Evolutionary conservation across 148 eudicot species (phyloP).

Genomic region (Rheum nobile): DNA sequence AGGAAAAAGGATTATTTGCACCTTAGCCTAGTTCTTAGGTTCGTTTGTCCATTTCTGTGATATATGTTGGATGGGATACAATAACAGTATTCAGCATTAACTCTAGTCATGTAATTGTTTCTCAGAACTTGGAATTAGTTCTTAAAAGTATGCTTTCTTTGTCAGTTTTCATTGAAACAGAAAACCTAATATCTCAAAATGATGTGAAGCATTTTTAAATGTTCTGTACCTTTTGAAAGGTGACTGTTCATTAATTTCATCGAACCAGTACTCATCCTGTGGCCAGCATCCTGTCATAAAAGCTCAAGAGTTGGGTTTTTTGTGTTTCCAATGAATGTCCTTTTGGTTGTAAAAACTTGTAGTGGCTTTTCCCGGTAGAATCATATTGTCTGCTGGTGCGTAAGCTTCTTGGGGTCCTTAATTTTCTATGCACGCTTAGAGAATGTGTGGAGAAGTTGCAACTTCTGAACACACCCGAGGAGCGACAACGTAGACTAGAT

Average conservation of each 20-base stretch:
- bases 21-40: not conserved
- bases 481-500: slow-evolving; percentile 81
- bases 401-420: slow-evolving; percentile 36
- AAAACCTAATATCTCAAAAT: not conserved
- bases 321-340: not conserved
- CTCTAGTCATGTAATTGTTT: not conserved
- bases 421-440: slow-evolving; percentile 69
- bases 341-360: not conserved
- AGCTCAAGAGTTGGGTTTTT: not conserved
- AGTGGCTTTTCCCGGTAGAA: not conserved
- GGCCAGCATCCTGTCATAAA: not conserved
- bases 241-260: not conserved
- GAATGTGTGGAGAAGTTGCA: slow-evolving; percentile 90
- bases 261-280: not conserved
- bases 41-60: not conserved
- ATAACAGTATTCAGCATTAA: not conserved
- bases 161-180: not conserved
- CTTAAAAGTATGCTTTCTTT: not conserved
- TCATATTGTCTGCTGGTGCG: not conserved
- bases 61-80: not conserved
- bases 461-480: slow-evolving; percentile 88
- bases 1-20: not conserved
- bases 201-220: not conserved
- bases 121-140: not conserved
- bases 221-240: not conserved